These are phyloP conservation scores for Saccharomycopsis babjevae DNA, from an alignment of 805 yeast species.

Conservation along the genomic window DNA sequence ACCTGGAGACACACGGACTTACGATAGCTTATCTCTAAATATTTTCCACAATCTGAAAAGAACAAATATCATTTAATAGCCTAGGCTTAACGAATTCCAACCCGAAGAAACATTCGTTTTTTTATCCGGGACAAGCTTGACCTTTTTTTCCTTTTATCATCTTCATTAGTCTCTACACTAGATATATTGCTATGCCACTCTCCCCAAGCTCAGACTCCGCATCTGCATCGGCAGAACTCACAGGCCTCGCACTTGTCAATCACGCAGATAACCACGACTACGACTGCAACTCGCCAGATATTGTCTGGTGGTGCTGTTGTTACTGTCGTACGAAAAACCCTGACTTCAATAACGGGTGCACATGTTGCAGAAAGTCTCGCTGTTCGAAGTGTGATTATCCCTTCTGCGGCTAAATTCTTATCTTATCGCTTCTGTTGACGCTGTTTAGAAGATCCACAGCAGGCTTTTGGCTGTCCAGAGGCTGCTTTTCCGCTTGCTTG, in stretches of 20 bases:
- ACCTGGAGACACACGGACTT: no score
- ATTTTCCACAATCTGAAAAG: no score
- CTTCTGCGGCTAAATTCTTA: not conserved
- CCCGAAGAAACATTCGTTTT: no score
- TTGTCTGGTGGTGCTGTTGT: slow-evolving; percentile 14
- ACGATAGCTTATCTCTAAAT: no score
- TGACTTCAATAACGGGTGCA: slow-evolving; percentile 5
- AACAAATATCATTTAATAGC: no score
- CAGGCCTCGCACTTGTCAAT: not conserved
- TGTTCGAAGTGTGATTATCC: slow-evolving; percentile 11
- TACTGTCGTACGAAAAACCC: slow-evolving; percentile 12
- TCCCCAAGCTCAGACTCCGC: not conserved
- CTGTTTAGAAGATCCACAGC: no score
- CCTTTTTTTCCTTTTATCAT: no score
- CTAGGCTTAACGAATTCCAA: no score
- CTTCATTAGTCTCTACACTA: no score
- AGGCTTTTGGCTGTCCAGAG: no score
- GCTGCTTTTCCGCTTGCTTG: no score
- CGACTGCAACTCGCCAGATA: slow-evolving; percentile 9
- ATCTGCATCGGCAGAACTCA: not conserved
- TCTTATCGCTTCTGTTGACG: not conserved
- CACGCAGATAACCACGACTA: slow-evolving; percentile 4
- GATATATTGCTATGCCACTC: not conserved
- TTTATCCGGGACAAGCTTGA: no score
- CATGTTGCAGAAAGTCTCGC: slow-evolving; percentile 10